Base-by-base conservation (phyloP, 257 asterid genomes). In the Verbena officinalis region DNA sequence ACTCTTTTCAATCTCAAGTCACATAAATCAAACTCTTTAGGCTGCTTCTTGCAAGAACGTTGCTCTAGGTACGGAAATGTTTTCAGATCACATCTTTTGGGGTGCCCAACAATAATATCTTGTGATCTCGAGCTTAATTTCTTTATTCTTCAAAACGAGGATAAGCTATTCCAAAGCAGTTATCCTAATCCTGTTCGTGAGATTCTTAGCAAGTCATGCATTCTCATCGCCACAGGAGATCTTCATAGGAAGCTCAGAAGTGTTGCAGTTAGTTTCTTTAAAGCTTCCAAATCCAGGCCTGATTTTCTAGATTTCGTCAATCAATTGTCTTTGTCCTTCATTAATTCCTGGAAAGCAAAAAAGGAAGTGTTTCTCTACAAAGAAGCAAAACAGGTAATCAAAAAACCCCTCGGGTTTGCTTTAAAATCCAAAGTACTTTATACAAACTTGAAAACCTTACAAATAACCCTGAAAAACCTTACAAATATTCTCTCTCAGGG, bases 131-230 rank as follows among this genome's bases (percentile, higher is more conserved):
- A 84, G 42, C 70, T 90, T 24, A 88, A 36, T 56, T 31, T 9
- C 31, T 90, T 84, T 64, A 55, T 90, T 14, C 87, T 90, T 5
- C 96, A 84, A 4, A 90, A 90, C 54, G 97, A 90, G 49, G 96
- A 50, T 36, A 82, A 39, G 59, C 14, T 82, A 3, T 90, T 90
- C 57, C 72, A 49, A 10, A 84, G 81, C 62, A 81, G 83, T 36
- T 90, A 90, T 6, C 97, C 97, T 0, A 88, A 82, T 20, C 73
- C 93, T 0, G 76, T 90, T 0, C 78, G 34, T 2, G 90, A 82
- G 33, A 80, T 90, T 22, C 89, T 90, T 1, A 95, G 95, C 0
- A 67, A 71, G 1, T 17, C 72, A 4, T 87, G 93, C 0, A 69
- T 88, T 84, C 72, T 90, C 75, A 70, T 86, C 1, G 89, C 84